These are phyloP conservation scores for Hericium alpestre DNA, from an alignment of 768 basidiomycete genomes.

Conservation along the genomic window DNA sequence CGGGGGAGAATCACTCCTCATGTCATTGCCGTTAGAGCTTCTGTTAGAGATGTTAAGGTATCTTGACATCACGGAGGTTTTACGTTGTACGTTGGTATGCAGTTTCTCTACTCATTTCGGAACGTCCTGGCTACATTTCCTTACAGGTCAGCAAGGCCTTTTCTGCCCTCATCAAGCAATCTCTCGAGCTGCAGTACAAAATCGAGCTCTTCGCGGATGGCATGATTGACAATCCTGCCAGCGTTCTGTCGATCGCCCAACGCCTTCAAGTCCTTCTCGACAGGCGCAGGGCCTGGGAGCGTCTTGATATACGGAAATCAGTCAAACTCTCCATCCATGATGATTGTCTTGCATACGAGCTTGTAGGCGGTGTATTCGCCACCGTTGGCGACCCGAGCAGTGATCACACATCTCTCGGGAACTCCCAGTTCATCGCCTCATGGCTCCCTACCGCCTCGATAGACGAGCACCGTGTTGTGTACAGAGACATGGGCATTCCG, in stretches of 20 bases:
- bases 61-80: neutral
- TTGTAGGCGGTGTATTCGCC: slow-evolving; percentile 50
- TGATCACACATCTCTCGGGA: neutral
- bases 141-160: slow-evolving; percentile 18
- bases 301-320: slow-evolving; percentile 18
- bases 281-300: slow-evolving; percentile 27
- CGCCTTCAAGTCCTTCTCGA: slow-evolving; percentile 24
- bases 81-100: neutral
- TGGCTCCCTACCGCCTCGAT: slow-evolving; percentile 16
- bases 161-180: slow-evolving; percentile 10
- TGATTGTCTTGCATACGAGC: slow-evolving; percentile 42
- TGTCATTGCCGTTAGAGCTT: neutral
- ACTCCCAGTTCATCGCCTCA: slow-evolving; percentile 14
- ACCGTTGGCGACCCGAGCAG: slow-evolving; percentile 5
- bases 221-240: slow-evolving; percentile 16
- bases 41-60: neutral
- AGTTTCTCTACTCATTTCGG: neutral
- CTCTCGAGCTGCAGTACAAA: slow-evolving; percentile 20
- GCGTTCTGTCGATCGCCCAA: slow-evolving; percentile 15
- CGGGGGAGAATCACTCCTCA: no score
- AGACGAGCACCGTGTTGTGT: slow-evolving; percentile 13
- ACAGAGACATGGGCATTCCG: slow-evolving; percentile 28
- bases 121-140: neutral
- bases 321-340: slow-evolving; percentile 23
- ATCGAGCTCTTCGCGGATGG: slow-evolving; percentile 23